Evolutionary conservation across 768 basidiomycete species (phyloP).

Genomic region (Serendipita indica): DNA sequence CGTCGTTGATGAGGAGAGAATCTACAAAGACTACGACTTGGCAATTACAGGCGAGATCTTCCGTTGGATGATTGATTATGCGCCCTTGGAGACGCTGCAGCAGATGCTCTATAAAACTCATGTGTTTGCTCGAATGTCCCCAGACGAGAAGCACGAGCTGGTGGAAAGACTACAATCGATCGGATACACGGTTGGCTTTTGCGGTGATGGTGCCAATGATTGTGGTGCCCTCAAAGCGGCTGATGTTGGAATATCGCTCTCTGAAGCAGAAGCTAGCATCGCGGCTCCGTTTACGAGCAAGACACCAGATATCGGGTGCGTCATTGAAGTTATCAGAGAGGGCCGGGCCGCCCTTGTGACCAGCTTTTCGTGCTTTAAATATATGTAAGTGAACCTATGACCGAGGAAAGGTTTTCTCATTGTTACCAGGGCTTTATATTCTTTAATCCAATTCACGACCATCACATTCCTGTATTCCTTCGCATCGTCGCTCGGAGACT

Average conservation of each 20-base stretch:
- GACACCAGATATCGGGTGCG: slow-evolving; percentile 88
- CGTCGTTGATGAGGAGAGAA: slow-evolving; percentile 54
- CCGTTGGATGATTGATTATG: slow-evolving; percentile 95
- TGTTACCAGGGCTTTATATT: slow-evolving; percentile 80
- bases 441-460: slow-evolving; percentile 97
- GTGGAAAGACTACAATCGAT: slow-evolving; percentile 85
- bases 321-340: slow-evolving; percentile 92
- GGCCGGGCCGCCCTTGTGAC: slow-evolving; percentile 92
- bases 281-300: slow-evolving; percentile 95
- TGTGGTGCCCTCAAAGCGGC: slow-evolving; percentile 97
- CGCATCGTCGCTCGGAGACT: slow-evolving; percentile 90
- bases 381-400: slow-evolving; percentile 53
- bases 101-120: slow-evolving; percentile 98
- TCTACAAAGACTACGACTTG: slow-evolving; percentile 77
- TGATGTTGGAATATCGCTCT: slow-evolving; percentile 90
- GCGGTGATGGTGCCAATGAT: slow-evolving; percentile 97
- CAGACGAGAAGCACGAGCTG: slow-evolving; percentile 97
- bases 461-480: slow-evolving; percentile 93
- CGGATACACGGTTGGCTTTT: slow-evolving; percentile 95
- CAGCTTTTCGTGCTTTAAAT: slow-evolving; percentile 99
- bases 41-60: slow-evolving; percentile 92
- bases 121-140: slow-evolving; percentile 97
- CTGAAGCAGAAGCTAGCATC: slow-evolving; percentile 95
- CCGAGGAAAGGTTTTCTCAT: not conserved
- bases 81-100: slow-evolving; percentile 84